phyloP scores from a whole-genome alignment of 2,329 filamentous ascomycete species.

The Pyricularia grisea region DNA sequence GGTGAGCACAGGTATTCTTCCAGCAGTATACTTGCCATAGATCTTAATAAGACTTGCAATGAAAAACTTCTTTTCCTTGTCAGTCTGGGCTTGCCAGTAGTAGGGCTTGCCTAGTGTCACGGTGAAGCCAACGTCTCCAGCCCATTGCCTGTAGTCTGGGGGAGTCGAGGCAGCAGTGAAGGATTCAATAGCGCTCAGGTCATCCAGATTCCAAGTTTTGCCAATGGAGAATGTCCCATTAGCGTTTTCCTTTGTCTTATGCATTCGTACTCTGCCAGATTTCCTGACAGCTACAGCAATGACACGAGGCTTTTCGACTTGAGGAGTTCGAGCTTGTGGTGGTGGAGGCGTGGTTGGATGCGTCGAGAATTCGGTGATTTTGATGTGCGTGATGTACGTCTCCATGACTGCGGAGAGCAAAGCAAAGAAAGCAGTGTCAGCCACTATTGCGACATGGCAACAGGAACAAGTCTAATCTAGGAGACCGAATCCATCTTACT shows the following conservation, averaged over 20 bases:
- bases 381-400: slow-evolving; percentile 96
- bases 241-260: slow-evolving; percentile 92
- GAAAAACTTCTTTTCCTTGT: slow-evolving; percentile 98
- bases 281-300: slow-evolving; percentile 91
- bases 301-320: slow-evolving; percentile 77
- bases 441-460: neutral
- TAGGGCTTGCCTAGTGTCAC: slow-evolving; percentile 90
- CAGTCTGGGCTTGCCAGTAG: slow-evolving; percentile 89
- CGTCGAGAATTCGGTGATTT: slow-evolving; percentile 76
- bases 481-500: slow-evolving; percentile 41
- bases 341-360: slow-evolving; percentile 80
- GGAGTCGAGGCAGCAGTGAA: slow-evolving; percentile 55
- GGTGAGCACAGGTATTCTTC: slow-evolving; percentile 65
- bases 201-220: slow-evolving; percentile 96
- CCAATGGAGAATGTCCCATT: slow-evolving; percentile 95
- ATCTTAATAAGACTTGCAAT: slow-evolving; percentile 95
- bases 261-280: slow-evolving; percentile 85
- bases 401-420: slow-evolving; percentile 52
- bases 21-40: slow-evolving; percentile 90
- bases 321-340: slow-evolving; percentile 57
- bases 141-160: slow-evolving; percentile 62
- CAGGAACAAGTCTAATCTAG: neutral
- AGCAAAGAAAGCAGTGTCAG: neutral
- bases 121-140: slow-evolving; percentile 72
- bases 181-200: slow-evolving; percentile 74